Evolutionary conservation across 169 alveolate species (phyloP).

Genomic region (Eimeria praecox): DNA sequence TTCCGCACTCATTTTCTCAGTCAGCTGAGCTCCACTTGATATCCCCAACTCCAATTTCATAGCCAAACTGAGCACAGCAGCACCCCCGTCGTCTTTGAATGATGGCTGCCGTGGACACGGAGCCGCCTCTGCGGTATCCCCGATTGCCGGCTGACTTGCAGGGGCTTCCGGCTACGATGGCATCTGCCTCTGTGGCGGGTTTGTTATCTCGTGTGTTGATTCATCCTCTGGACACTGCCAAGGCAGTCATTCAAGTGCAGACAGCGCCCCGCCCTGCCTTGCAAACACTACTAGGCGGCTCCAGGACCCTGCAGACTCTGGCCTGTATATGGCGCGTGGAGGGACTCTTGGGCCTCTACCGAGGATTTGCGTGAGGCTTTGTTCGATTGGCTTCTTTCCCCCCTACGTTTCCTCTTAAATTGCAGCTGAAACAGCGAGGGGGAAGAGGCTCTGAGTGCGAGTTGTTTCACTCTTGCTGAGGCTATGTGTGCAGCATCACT

Average conservation of each 20-base stretch:
- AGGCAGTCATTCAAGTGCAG: constrained; percentile 81
- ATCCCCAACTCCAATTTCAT: not conserved
- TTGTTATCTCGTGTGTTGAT: constrained; percentile 40
- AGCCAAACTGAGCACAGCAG: not conserved
- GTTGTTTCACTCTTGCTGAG: not conserved
- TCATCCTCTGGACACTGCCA: constrained; percentile 82
- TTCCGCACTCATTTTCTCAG: not conserved
- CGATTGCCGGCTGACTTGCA: constrained; percentile 34
- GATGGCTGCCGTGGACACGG: not conserved
- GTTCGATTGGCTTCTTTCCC: not conserved
- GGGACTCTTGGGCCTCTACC: constrained; percentile 57
- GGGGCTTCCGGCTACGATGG: constrained; percentile 68
- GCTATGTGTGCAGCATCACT: constrained; percentile 54
- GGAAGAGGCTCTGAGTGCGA: not conserved
- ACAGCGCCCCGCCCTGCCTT: not conserved
- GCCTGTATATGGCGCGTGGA: constrained; percentile 5
- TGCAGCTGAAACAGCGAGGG: not conserved
- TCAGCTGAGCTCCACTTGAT: not conserved
- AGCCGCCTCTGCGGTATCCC: constrained; percentile 21
- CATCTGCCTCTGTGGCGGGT: constrained; percentile 76
- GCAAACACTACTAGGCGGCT: not conserved
- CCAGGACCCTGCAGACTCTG: constrained; percentile 51
- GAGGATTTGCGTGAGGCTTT: constrained; percentile 73
- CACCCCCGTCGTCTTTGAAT: not conserved
- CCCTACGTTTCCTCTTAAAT: not conserved